A percentile compares a stretch with the other conserved stretches of the same genome.
Conservation (phyloP, 1,284 basidiomycete species). For the Takashimella koratensis region DNA sequence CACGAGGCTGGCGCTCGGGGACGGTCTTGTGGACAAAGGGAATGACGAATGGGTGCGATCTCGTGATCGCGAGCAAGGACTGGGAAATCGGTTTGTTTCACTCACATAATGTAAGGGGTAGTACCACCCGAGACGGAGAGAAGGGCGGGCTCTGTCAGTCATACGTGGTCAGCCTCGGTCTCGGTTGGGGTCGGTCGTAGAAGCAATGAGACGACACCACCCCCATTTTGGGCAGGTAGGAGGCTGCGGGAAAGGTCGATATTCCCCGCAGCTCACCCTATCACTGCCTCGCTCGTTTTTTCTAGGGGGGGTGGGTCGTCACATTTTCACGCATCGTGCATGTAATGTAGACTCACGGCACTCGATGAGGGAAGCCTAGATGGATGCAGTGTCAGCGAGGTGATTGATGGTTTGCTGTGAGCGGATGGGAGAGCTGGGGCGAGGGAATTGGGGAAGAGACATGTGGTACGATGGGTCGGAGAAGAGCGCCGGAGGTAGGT, state of each 20-base stretch:
- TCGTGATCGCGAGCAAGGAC: no score
- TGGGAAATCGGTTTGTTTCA: no score
- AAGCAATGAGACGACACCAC: background rate
- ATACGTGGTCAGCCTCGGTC: conserved; percentile 3
- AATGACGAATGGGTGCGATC: no score
- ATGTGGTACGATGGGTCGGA: background rate
- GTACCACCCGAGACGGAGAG: conserved; percentile 34
- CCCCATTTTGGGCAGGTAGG: background rate
- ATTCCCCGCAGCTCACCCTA: background rate
- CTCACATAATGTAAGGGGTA: conserved; percentile 44
- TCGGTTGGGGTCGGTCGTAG: background rate
- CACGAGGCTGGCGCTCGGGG: no score
- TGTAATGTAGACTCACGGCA: conserved; percentile 34
- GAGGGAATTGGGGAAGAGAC: background rate
- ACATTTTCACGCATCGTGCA: background rate
- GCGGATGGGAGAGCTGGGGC: background rate
- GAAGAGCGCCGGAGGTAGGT: background rate
- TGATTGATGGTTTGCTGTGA: background rate
- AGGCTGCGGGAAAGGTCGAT: background rate
- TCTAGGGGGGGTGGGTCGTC: background rate
- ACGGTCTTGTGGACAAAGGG: no score
- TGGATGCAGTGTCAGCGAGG: background rate
- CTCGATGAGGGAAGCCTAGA: conserved; percentile 33
- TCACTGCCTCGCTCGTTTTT: background rate
- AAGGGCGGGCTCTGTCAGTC: conserved; percentile 30